A percentile compares a stretch with the other conserved stretches of the same genome.
These are phyloP conservation scores for Hyphodiscus sp. DNA, from an alignment of 2,329 filamentous ascomycete species.

Conservation along the genomic window DNA sequence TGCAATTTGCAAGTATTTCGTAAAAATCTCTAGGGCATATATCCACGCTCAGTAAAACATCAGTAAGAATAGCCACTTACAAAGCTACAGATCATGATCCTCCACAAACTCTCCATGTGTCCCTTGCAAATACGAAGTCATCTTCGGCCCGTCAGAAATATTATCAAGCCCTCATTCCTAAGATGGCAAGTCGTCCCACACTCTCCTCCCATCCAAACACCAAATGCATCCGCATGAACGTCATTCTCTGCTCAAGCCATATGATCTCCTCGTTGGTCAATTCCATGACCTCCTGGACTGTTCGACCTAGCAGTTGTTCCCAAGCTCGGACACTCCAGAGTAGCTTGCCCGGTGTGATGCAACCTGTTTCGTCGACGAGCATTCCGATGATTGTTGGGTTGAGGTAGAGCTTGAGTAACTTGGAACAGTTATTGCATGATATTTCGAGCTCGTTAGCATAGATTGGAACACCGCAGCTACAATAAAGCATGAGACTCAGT, in stretches of 20 bases:
- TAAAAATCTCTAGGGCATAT: background rate
- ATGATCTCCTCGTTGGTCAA: constrained; percentile 36
- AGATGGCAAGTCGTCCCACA: constrained; percentile 34
- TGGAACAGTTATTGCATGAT: constrained; percentile 35
- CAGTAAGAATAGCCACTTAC: background rate
- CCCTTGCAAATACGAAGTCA: background rate
- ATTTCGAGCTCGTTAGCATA: constrained; percentile 42
- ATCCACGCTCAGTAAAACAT: background rate
- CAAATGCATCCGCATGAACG: constrained; percentile 46
- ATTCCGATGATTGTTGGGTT: constrained; percentile 38
- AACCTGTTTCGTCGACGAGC: constrained; percentile 49
- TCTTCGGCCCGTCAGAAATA: background rate
- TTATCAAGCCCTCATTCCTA: constrained; percentile 30
- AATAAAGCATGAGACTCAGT: background rate
- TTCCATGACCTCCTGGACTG: constrained; percentile 33
- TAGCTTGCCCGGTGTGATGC: constrained; percentile 43
- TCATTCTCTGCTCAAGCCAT: constrained; percentile 43
- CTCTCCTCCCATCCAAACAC: constrained; percentile 45
- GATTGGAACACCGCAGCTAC: constrained; percentile 45
- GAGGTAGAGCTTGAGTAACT: constrained; percentile 26
- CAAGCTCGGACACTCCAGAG: constrained; percentile 48
- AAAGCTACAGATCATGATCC: background rate
- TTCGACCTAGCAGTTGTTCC: constrained; percentile 41
- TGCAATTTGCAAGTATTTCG: background rate
- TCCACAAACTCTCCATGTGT: background rate